Base-by-base conservation (phyloP, 2,329 filamentous ascomycete genomes). In the Ascochyta lentis region DNA sequence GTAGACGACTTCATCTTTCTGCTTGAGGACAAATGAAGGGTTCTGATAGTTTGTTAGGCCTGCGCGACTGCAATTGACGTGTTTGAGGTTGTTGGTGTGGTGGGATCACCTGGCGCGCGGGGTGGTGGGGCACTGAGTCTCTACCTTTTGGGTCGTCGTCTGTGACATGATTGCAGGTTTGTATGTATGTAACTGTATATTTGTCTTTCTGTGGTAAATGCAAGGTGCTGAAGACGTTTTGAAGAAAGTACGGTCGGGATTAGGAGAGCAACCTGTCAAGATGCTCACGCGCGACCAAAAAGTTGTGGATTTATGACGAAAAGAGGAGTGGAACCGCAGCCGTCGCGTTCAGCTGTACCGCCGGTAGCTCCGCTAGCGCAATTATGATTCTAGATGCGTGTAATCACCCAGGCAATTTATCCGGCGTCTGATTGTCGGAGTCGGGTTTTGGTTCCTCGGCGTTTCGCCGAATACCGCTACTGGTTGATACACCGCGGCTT, bases 1-100 rank as follows among this genome's bases (percentile, higher is more conserved):
- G 78, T 88, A 96, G 61, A 81, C 79, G 67, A 96, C 89, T 67
- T 89, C 83, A 74, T 86, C 83, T 58, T 87, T 83, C 66, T 89
- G 89, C 77, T 93, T 86, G 68, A 96, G 89, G 74, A 96, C 81
- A 78, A 95, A 95, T 49, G 91, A 95, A 64, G 89, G 86, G 77
- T 95, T 95, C 89, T 77, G 41, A 5, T 7, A 4, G 2, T 24
- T 43, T 45, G 52, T 70, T 53, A 68, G 61, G 38, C 35, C 41
- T 54, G 5, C 13, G 9, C 29, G 37, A 37, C 49, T 41, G 29
- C 35, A 59, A 52, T 59, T 64, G 45, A 42, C 31, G 34, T 43
- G 34, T 56, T 26, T 33, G 24, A 23, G 48, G 29, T 15, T 34
- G 29, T 55, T 58, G 44, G 54, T 49, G 56, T 57, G 49, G 40